phyloP scores from a whole-genome alignment of 331 rosid species.

The Ulmus americana region DNA sequence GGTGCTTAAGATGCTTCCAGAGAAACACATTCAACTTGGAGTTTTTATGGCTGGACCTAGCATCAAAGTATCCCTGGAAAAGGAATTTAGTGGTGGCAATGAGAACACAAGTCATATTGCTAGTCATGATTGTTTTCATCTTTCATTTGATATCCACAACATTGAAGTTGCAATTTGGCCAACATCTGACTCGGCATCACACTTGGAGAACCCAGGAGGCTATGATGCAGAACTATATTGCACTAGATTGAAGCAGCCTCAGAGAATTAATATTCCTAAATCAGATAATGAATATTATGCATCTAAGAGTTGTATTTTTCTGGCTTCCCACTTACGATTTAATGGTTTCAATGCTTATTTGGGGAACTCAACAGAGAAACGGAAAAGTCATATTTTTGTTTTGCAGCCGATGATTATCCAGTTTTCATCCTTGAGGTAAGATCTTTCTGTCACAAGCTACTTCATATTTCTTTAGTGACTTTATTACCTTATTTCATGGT shows the following conservation, averaged over 20 bases:
- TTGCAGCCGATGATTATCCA: slow-evolving; percentile 54
- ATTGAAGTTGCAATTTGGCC: slow-evolving; percentile 62
- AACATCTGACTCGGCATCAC: slow-evolving; percentile 35
- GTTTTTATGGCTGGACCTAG: slow-evolving; percentile 59
- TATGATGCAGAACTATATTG: slow-evolving; percentile 37
- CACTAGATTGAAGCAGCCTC: slow-evolving; percentile 49
- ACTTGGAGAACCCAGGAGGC: slow-evolving; percentile 28
- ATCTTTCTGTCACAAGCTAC: slow-evolving; percentile 13
- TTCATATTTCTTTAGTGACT: neutral
- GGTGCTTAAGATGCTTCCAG: slow-evolving; percentile 59
- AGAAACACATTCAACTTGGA: slow-evolving; percentile 60
- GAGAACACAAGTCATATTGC: slow-evolving; percentile 24
- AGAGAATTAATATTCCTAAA: slow-evolving; percentile 40
- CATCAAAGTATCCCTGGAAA: slow-evolving; percentile 45
- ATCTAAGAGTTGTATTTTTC: slow-evolving; percentile 43
- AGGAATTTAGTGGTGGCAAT: slow-evolving; percentile 32
- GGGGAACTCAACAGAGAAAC: slow-evolving; percentile 40
- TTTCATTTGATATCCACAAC: slow-evolving; percentile 47
- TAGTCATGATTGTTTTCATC: slow-evolving; percentile 36
- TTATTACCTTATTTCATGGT: neutral
- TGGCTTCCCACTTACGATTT: slow-evolving; percentile 45
- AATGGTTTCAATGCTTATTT: slow-evolving; percentile 57
- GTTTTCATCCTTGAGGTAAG: slow-evolving; percentile 59
- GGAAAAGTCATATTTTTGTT: slow-evolving; percentile 42
- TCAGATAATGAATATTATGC: slow-evolving; percentile 45